Evolutionary conservation across 163 green algal genomes (phyloP).

Genomic region (Scenedesmus sp.): DNA sequence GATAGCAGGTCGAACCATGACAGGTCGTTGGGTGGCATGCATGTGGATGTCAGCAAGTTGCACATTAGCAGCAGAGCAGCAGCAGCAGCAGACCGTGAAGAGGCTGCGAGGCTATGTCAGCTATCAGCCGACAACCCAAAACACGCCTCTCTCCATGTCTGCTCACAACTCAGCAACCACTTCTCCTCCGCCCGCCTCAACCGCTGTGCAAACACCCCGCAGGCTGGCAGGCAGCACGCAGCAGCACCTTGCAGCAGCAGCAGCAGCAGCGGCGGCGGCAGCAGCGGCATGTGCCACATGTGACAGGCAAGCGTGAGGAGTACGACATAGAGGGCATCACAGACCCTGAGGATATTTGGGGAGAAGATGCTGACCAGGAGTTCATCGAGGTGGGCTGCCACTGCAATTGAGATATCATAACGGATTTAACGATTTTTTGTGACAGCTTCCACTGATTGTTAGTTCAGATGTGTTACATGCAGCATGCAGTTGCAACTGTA

Average conservation of each 20-base stretch:
- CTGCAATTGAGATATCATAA: background rate
- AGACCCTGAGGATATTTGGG: conserved; percentile 40
- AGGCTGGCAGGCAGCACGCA: background rate
- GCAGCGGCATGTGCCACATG: background rate
- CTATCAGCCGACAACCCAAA: no score
- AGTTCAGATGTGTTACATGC: background rate
- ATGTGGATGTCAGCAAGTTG: background rate
- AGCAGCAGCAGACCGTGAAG: no score
- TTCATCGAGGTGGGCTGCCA: conserved; percentile 29
- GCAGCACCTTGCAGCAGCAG: conserved; percentile 5
- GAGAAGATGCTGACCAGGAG: conserved; percentile 38
- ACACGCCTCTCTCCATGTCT: no score
- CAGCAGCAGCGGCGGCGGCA: conserved; percentile 5
- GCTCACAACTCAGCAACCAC: background rate
- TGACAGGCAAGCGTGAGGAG: conserved; percentile 40
- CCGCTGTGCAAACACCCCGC: background rate
- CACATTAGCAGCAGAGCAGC: background rate
- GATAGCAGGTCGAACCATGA: no score
- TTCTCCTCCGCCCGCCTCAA: background rate
- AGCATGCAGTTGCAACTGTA: no score
- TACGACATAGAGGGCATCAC: conserved; percentile 26
- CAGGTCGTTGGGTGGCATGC: no score
- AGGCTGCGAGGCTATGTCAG: no score
- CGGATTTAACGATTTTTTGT: background rate
- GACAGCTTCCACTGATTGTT: background rate